Percentiles rank a stretch among this genome's conserved stretches.
Conservation (phyloP, 2,329 filamentous ascomycete genomes). For the Trichoderma asperellum region DNA sequence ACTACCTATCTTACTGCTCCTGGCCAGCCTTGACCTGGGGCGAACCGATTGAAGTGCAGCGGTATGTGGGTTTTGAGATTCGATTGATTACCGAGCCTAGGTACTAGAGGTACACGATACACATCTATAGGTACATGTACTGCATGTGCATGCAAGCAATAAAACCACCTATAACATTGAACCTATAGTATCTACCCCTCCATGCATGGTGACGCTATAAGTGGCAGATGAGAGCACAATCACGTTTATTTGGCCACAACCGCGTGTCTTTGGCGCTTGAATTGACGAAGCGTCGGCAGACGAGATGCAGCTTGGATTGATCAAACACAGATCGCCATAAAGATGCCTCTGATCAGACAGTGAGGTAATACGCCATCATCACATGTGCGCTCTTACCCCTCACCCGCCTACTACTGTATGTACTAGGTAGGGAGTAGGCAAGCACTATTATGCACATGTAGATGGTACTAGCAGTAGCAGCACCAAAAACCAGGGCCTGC, state of each 20-base stretch:
- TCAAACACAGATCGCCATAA: not conserved
- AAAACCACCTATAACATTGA: no score
- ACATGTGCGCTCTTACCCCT: conserved; percentile 15
- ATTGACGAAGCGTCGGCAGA: not conserved
- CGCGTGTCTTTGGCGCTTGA: not conserved
- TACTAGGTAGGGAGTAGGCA: no score
- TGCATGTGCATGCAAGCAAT: no score
- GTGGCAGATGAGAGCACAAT: not conserved
- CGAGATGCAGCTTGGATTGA: not conserved
- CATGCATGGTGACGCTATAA: not conserved
- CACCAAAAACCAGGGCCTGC: no score
- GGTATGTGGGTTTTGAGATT: not conserved
- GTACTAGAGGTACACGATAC: not conserved
- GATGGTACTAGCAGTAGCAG: no score
- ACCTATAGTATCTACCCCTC: not conserved
- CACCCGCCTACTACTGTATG: not conserved
- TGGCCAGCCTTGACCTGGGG: not conserved
- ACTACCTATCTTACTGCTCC: no score
- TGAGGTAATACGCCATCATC: not conserved
- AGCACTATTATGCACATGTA: no score
- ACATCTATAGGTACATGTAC: no score
- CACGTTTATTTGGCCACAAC: not conserved
- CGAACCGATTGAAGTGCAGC: not conserved
- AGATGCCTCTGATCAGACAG: not conserved
- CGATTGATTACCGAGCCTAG: not conserved